These are phyloP conservation scores for Fusarium udum DNA, from an alignment of 2,329 filamentous ascomycete species.

Conservation along the genomic window DNA sequence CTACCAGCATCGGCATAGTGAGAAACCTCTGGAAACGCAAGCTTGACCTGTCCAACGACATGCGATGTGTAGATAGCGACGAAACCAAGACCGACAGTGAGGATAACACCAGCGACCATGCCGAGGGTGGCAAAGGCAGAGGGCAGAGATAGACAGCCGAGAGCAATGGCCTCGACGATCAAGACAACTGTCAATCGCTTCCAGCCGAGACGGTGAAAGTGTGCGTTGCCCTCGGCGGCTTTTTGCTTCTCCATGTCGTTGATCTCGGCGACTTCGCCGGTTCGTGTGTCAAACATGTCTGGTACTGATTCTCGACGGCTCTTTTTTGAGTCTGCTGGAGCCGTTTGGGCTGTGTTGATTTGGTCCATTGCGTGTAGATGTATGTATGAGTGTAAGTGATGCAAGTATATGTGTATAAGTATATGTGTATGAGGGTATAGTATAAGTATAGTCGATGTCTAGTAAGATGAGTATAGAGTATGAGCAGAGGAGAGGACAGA, in stretches of 20 bases:
- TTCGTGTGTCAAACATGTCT: conserved; percentile 43
- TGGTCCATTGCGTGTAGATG: conserved; percentile 21
- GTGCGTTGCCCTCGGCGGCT: conserved; percentile 55
- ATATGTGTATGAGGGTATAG: not conserved
- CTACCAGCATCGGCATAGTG: conserved; percentile 75
- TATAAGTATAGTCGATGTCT: not conserved
- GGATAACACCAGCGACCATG: conserved; percentile 60
- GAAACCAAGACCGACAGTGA: conserved; percentile 54
- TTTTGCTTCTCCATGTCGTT: conserved; percentile 59
- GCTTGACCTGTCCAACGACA: conserved; percentile 59
- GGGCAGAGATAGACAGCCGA: conserved; percentile 62
- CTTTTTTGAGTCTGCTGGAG: conserved; percentile 20
- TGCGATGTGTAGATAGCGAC: conserved; percentile 60
- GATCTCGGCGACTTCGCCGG: conserved; percentile 52
- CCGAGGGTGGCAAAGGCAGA: conserved; percentile 62
- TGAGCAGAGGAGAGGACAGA: not conserved
- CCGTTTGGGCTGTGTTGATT: conserved; percentile 23
- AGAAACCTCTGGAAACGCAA: conserved; percentile 64
- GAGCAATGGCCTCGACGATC: conserved; percentile 66
- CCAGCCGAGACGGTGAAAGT: conserved; percentile 65
- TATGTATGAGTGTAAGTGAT: not conserved
- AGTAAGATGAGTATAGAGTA: not conserved
- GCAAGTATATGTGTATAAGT: not conserved
- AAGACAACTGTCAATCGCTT: conserved; percentile 65
- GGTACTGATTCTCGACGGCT: conserved; percentile 10